These are phyloP conservation scores for Penicillium lagena DNA, from an alignment of 495 filamentous ascomycete genomes.

Conservation along the genomic window DNA sequence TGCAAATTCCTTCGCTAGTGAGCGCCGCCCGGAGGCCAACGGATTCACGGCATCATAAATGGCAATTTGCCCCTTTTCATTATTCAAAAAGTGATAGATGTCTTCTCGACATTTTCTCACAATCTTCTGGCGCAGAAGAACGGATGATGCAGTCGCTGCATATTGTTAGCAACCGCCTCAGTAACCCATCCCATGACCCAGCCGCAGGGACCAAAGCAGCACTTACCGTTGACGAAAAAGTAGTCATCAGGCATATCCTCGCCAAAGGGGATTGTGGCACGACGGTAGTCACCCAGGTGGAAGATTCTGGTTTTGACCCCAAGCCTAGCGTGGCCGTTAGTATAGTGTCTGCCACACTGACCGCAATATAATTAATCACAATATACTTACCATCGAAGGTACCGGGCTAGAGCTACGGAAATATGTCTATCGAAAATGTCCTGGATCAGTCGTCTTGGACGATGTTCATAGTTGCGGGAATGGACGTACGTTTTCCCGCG, in stretches of 20 bases:
- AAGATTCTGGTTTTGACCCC: slow-evolving; percentile 98
- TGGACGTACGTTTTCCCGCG: slow-evolving; percentile 85
- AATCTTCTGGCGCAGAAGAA: slow-evolving; percentile 90
- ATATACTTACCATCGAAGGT: slow-evolving; percentile 75
- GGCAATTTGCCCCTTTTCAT: slow-evolving; percentile 96
- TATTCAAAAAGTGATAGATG: slow-evolving; percentile 89
- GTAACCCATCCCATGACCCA: not conserved
- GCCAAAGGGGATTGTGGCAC: slow-evolving; percentile 79
- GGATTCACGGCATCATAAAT: slow-evolving; percentile 99
- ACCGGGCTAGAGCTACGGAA: slow-evolving; percentile 89
- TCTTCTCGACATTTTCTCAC: slow-evolving; percentile 96
- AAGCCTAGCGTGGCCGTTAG: slow-evolving; percentile 51
- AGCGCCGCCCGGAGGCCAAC: slow-evolving; percentile 70
- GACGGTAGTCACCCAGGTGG: slow-evolving; percentile 93
- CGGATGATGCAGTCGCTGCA: slow-evolving; percentile 70
- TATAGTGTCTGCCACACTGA: not conserved
- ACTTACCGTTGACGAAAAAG: slow-evolving; percentile 81
- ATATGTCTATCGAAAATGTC: slow-evolving; percentile 59
- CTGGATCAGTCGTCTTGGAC: slow-evolving; percentile 2
- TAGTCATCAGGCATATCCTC: slow-evolving; percentile 94
- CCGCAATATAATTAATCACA: too few species aligned
- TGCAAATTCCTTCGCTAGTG: slow-evolving; percentile 89
- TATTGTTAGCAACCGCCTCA: slow-evolving; percentile 6
- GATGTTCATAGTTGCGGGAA: not conserved
- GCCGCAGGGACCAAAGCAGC: not conserved